Base-by-base conservation (phyloP, 1,284 basidiomycete genomes). In the Microbotryum lychnidis-dioicae region DNA sequence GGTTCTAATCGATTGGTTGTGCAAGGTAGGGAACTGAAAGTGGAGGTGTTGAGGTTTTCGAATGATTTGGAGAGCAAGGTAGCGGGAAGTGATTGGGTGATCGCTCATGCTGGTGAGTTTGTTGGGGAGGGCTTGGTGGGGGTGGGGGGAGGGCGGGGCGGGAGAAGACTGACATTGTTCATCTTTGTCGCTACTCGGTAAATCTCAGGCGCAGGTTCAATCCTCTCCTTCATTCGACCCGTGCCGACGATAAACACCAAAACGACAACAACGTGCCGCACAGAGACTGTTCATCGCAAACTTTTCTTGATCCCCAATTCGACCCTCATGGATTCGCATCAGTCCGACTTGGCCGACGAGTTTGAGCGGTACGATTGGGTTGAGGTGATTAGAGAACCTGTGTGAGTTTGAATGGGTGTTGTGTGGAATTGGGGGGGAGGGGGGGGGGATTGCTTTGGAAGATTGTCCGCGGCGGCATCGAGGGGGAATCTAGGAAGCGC, bases 271-370 rank as follows among this genome's bases (percentile, higher is more conserved):
- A 27, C 27, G 4, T 6, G 6, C 27, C 27, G 27, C 27, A 6
- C 27, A 27, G 27, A 27, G 1, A 4, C 0, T 27, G 6, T 27
- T 27, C 27, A 16, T 2, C 55, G 61, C 0, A 82, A 83, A 8
- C 78, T 97, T 66, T 84, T 98, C 65, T 87, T 90, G 16, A 85
- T 97, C 1, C 91, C 92, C 14, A 98, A 98, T 73, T 79, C 85
- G 37, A 85, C 87, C 2, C 78, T 98, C 52, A 83, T 94, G 76
- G 87, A 97, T 75, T 89, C 97, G 75, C 94, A 98, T 72, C 94
- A 98, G 78, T 80, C 84, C 50, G 91, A 98, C 72, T 79, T 98
- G 6, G 91, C 94, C 0, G 76, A 81, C 49, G 84, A 85, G 20
- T 78, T 97, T 54, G 77, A 78, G 21, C 74, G 75, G 25, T 79